These are phyloP conservation scores for Ulvella scutata DNA, from an alignment of 139 green algal genomes.

Conservation along the genomic window DNA sequence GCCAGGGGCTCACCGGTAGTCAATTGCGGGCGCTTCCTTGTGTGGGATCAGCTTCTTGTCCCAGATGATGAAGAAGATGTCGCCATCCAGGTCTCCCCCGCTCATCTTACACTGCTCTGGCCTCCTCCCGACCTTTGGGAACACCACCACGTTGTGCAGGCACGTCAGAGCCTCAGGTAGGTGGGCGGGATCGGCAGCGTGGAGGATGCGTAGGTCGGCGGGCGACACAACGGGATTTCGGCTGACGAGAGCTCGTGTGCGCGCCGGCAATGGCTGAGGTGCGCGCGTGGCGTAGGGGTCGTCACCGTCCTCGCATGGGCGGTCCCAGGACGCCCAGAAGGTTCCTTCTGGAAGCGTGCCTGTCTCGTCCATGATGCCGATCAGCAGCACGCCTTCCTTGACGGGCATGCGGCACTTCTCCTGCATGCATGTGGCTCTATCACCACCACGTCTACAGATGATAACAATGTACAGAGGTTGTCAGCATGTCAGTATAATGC, in stretches of 20 bases:
- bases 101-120: conserved; percentile 17
- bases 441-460: too few species aligned
- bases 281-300: not conserved
- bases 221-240: conserved; percentile 3
- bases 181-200: conserved; percentile 13
- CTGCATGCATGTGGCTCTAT: too few species aligned
- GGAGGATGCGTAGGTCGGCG: conserved; percentile 4
- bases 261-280: not conserved
- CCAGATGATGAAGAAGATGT: conserved; percentile 20
- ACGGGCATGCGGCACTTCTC: not conserved
- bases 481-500: too few species aligned
- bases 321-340: conserved; percentile 14
- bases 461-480: too few species aligned
- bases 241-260: not conserved
- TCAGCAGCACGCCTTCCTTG: conserved; percentile 5
- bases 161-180: not conserved
- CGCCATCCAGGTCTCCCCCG: conserved; percentile 20
- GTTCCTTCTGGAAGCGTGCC: conserved; percentile 9
- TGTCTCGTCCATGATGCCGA: conserved; percentile 22
- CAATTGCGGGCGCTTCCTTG: not conserved
- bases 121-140: conserved; percentile 10
- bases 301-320: not conserved
- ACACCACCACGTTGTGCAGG: conserved; percentile 16
- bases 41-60: not conserved
- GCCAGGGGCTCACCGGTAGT: not conserved